Percentiles rank a stretch among this genome's conserved stretches.
Evolutionary conservation across 257 asterid genomes (phyloP).

Genomic region (Datura wrightii): DNA sequence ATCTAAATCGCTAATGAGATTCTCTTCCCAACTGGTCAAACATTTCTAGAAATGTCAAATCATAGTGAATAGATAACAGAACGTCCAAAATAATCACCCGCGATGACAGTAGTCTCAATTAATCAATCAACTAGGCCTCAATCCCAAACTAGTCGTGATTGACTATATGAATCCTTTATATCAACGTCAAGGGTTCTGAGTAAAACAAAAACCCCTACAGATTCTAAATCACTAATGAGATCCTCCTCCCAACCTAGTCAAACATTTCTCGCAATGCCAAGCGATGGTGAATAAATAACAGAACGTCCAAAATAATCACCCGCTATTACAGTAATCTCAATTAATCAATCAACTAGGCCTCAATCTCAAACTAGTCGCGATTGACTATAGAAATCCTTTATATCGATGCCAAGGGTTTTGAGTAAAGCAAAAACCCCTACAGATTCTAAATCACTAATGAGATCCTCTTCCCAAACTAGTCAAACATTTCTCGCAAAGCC

Average conservation of each 20-base stretch:
- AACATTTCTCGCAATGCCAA: background rate
- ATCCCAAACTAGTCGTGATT: background rate
- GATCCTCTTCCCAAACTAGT: background rate
- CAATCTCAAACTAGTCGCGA: background rate
- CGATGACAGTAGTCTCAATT: background rate
- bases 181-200: background rate
- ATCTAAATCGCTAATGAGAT: background rate
- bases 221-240: background rate
- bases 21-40: background rate
- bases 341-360: slow-evolving; percentile 11
- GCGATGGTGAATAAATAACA: background rate
- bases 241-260: background rate
- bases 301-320: background rate
- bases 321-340: background rate
- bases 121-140: background rate
- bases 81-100: background rate
- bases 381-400: background rate
- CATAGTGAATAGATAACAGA: background rate
- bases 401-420: background rate
- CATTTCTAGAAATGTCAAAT: background rate
- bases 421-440: background rate
- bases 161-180: background rate
- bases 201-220: background rate
- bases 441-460: background rate
- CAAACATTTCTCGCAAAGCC: background rate